Base-by-base conservation (phyloP, 1,284 basidiomycete genomes). In the Takashimella koratensis region DNA sequence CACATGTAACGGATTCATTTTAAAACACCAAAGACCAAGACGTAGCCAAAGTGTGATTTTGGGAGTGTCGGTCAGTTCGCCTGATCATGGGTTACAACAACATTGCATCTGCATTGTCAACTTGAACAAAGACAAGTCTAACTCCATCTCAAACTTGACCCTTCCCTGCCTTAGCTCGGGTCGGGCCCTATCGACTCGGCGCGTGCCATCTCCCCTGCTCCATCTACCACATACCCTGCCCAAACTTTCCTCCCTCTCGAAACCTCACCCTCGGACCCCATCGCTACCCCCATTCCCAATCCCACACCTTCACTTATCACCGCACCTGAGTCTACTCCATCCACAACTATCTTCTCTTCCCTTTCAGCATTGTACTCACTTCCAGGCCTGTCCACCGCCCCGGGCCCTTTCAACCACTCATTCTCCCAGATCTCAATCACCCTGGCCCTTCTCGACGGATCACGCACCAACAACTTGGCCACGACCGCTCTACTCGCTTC, bases 371-470 rank as follows among this genome's bases (percentile, higher is more conserved):
- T n/a, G n/a, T n/a, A n/a, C n/a, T n/a, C n/a, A n/a, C n/a, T n/a
- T n/a, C 41, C 27, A n/a, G 57, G 58, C 39, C 50, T 20, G 22
- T 47, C 57, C 2, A 67, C 58, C 26, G 55, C 59, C 1, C 75
- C 74, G 3, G 64, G 62, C 2, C 68, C 74, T 4, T 55, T 45
- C 77, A 88, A 83, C 86, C 87, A 88, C 51, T 76, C 77, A 63
- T 84, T 81, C 24, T 81, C 81, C 86, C 86, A 87, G 36, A 90
- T 63, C 41, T 85, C 82, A 1, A 73, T 77, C 25, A 87, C 78
- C 58, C 79, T 79, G 41, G 81, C 79, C 6, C 88, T 77, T 57
- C 83, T 81, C 59, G 67, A 76, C 39, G 87, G 84, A 71, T 90
- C 84, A 16, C 88, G 77, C 12, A 86, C 84, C 24, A 93, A 76